Evolutionary conservation across 2,329 filamentous ascomycete species (phyloP), one percentile per base, ranked within the genome.

Genomic region (Trichoderma oligosporum): DNA sequence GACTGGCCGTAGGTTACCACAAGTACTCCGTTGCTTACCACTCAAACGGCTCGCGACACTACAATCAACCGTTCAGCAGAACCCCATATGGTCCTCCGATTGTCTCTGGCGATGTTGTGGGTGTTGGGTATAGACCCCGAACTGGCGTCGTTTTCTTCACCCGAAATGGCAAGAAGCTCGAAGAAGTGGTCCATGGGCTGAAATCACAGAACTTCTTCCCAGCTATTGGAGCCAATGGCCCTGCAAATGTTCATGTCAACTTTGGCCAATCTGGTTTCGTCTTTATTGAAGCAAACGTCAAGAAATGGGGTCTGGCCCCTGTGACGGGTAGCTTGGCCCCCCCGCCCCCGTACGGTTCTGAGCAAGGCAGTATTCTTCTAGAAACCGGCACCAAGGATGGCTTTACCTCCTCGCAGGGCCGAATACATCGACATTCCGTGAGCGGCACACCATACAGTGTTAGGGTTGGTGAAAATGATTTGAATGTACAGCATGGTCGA

Each of bases 261-360:
- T 95, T 99, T 71, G 94, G 94, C 7, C 94, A 99, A 71, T 90
- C 94, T 68, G 94, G 94, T 31, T 99, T 97, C 69, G 94, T 99
- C 47, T 99, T 97, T 69, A 97, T 99, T 65, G 94, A 99, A 74
- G 94, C 93, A 61, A 99, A 99, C 67, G 94, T 99, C 60, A 99
- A 99, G 84, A 99, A 97, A 79, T 99, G 94, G 94, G 94, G 94
- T 2, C 78, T 99, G 56, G 94, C 94, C 46, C 94, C 94, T 4
- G 95, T 95, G 82, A 97, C 91, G 1, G 94, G 94, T 59, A 96
- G 91, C 67, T 80, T 99, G 59, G 94, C 94, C 25, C 94, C 94
- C 14, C 94, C 94, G 41, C 94, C 94, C 49, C 94, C 94, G 1
- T 99, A 99, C 69, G 94, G 94, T 46, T 96, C 91, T 61, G 94